These are phyloP conservation scores for Avena atlantica DNA, from an alignment of 176 grass and related monocot genomes.

Conservation along the genomic window DNA sequence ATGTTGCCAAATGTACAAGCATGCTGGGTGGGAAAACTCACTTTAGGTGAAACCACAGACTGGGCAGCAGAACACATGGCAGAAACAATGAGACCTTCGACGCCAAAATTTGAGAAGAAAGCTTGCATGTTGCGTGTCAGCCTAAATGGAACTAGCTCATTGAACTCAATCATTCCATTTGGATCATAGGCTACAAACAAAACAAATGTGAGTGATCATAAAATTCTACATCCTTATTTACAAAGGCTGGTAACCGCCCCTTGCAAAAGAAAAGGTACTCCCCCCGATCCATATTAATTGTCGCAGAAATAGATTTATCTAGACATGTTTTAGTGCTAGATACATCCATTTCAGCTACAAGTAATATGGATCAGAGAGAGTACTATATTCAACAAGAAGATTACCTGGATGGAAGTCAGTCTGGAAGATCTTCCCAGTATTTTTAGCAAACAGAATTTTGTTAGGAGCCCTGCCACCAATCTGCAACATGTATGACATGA, in stretches of 20 bases:
- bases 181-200: slow-evolving; percentile 86
- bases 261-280: background rate
- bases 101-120: slow-evolving; percentile 98
- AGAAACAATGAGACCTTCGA: slow-evolving; percentile 95
- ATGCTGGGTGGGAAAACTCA: slow-evolving; percentile 48
- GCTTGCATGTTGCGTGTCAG: slow-evolving; percentile 95
- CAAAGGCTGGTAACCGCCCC: background rate
- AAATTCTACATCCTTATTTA: slow-evolving; percentile 6
- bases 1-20: slow-evolving; percentile 7
- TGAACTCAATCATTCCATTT: slow-evolving; percentile 98
- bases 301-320: no score
- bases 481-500: slow-evolving; percentile 97
- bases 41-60: slow-evolving; percentile 93
- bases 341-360: no score
- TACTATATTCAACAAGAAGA: background rate
- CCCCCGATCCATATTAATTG: no score
- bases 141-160: slow-evolving; percentile 96
- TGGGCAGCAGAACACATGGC: slow-evolving; percentile 96
- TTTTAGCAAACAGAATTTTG: slow-evolving; percentile 98
- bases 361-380: no score
- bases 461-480: slow-evolving; percentile 98
- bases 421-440: slow-evolving; percentile 98
- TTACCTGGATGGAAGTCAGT: slow-evolving; percentile 99
- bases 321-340: no score
- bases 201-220: slow-evolving; percentile 38